Percentiles rank a stretch among this genome's conserved stretches.
Evolutionary conservation across 192 early-diverging fungal genomes (phyloP).

Genomic region (Chytriomyces sp.): DNA sequence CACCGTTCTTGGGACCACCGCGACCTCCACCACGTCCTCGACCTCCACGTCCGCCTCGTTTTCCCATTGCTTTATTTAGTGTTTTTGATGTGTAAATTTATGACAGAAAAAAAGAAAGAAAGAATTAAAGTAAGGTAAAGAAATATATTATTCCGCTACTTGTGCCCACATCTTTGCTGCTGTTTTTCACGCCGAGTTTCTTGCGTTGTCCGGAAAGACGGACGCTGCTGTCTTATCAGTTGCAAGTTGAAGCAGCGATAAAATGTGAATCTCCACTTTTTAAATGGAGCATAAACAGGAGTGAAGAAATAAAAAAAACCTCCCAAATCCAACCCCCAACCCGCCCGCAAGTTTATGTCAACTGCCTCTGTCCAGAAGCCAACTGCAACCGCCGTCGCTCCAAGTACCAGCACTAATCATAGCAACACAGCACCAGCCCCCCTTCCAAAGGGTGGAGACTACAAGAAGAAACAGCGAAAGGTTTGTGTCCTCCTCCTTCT

Average conservation of each 20-base stretch:
- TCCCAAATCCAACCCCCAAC: background rate
- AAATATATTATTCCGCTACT: background rate
- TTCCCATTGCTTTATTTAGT: background rate
- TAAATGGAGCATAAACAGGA: background rate
- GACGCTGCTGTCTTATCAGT: no score
- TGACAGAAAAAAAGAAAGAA: constrained; percentile 26
- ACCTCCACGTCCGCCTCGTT: constrained; percentile 18
- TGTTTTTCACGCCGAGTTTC: background rate
- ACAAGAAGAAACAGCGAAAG: constrained; percentile 58
- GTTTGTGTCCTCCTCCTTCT: constrained; percentile 23
- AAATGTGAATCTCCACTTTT: background rate
- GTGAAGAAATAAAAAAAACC: constrained; percentile 3
- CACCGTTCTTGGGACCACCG: background rate
- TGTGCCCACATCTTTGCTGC: background rate
- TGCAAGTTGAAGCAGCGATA: background rate
- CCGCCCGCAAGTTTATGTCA: constrained; percentile 9
- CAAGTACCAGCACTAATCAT: constrained; percentile 32
- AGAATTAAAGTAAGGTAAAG: background rate
- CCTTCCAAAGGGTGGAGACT: constrained; percentile 34
- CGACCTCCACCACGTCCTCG: constrained; percentile 17
- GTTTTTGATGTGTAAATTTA: background rate
- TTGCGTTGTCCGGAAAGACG: no score
- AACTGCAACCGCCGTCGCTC: constrained; percentile 25
- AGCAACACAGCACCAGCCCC: constrained; percentile 31
- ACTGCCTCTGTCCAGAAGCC: constrained; percentile 10